Percentiles rank a stretch among this genome's conserved stretches.
Evolutionary conservation across 495 filamentous ascomycete genomes (phyloP).

Genomic region (Penicillium simplicissimum): DNA sequence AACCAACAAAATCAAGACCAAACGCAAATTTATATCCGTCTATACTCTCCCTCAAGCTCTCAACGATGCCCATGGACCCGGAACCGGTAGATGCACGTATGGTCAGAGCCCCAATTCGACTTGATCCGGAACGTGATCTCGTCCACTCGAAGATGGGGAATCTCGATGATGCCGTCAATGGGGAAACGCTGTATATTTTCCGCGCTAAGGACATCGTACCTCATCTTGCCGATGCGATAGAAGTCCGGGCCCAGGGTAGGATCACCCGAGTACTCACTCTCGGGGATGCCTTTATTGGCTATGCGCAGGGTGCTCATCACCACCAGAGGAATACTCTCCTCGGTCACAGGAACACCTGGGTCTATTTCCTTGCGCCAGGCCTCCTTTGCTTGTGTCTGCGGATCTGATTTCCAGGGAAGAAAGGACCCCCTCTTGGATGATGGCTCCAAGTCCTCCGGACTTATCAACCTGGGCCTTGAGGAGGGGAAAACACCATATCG

Average conservation of each 20-base stretch:
- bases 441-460: neutral
- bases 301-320: constrained; percentile 36
- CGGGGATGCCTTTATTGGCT: constrained; percentile 29
- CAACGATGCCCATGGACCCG: constrained; percentile 45
- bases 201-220: constrained; percentile 39
- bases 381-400: neutral
- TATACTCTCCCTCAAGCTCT: constrained; percentile 10
- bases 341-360: neutral
- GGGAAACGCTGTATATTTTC: constrained; percentile 40
- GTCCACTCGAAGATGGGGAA: constrained; percentile 39
- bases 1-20: neutral
- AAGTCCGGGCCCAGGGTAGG: constrained; percentile 33
- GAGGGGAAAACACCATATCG: constrained; percentile 28
- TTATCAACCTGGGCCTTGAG: neutral
- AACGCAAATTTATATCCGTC: neutral
- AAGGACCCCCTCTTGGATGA: neutral
- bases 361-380: too few relatives aligned
- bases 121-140: constrained; percentile 48
- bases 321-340: constrained; percentile 30
- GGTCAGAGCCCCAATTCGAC: constrained; percentile 48
- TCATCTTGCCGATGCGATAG: constrained; percentile 48
- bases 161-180: constrained; percentile 37
- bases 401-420: neutral
- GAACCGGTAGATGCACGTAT: constrained; percentile 51
- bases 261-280: constrained; percentile 39